Conservation (phyloP, 768 basidiomycete genomes). For the Vararia minispora region DNA sequence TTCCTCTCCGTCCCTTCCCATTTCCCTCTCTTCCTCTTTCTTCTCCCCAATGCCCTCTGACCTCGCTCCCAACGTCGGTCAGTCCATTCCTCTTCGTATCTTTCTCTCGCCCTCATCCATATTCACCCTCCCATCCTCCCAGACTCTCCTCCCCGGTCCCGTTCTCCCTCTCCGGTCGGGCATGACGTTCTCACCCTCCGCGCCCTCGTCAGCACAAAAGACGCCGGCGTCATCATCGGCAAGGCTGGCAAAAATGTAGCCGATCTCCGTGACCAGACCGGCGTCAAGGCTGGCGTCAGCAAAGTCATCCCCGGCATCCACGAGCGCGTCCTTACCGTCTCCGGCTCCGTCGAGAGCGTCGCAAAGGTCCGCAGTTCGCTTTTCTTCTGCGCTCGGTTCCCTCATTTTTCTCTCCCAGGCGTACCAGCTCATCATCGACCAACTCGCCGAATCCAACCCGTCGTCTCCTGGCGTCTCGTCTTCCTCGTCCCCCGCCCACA, state of each 20-base stretch:
- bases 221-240: slow-evolving; percentile 95
- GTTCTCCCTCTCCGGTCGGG: slow-evolving; percentile 61
- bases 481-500: slow-evolving; percentile 50
- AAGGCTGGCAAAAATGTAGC: slow-evolving; percentile 97
- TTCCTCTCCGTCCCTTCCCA: slow-evolving; percentile 20
- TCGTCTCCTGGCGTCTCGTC: slow-evolving; percentile 64
- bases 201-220: slow-evolving; percentile 93
- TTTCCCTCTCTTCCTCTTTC: slow-evolving; percentile 21
- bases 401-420: slow-evolving; percentile 39
- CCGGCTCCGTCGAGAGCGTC: slow-evolving; percentile 85
- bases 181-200: slow-evolving; percentile 81
- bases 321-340: slow-evolving; percentile 93
- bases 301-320: slow-evolving; percentile 97
- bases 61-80: slow-evolving; percentile 36
- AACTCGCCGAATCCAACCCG: slow-evolving; percentile 76
- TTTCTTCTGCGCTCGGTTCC: slow-evolving; percentile 10
- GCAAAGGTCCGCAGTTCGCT: slow-evolving; percentile 53
- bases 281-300: slow-evolving; percentile 97
- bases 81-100: slow-evolving; percentile 41
- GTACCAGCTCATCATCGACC: slow-evolving; percentile 87
- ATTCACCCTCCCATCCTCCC: slow-evolving; percentile 13
- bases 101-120: slow-evolving; percentile 7
- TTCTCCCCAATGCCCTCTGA: slow-evolving; percentile 53
- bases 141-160: slow-evolving; percentile 57
- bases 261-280: slow-evolving; percentile 88